Evolutionary conservation across 202 grass and related monocot genomes (phyloP), one percentile per base, ranked within the genome.

Genomic region (Hordeum pubiflorum): DNA sequence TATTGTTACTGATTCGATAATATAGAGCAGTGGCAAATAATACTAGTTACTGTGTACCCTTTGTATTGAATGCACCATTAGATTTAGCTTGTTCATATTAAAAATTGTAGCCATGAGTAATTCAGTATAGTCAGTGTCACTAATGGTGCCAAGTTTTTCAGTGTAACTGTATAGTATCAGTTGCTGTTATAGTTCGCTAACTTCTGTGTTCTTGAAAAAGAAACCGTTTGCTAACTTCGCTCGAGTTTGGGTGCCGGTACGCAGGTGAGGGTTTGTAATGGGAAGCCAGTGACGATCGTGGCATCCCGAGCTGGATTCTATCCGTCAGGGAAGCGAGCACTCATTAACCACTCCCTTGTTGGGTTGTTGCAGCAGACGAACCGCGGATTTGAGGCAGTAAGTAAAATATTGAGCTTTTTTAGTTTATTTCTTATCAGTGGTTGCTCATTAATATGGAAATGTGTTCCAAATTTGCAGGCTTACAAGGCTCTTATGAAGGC

Each of bases 401-500:
- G 90, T 79, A 11, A 34, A 66, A 80, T 44, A 56, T 27, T 33
- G 11, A 84, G 24, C 7, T 83, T 38, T 18, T 71, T 11, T 69
- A 14, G 9, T 15, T 5, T 78, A 29, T 69, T 69, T 78, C 18
- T 52, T 66, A 26, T 50, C 18, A 63, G 43, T 6, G 22, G 7
- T 23, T 78, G 22, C 64, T 82, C 63, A 72, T 82, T 70, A n/a
- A 71, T 67, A 67, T 77, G 63, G 69, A 21, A 72, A 63, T 14
- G 10, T 17, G 27, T 81, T 62, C 74, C 72, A 21, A 54, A 73
- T 84, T 58, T 84, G 63, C 75, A 98, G 95, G 95, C 95, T 79
- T 98, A 98, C 82, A 98, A 90, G 69, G 63, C 95, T 75, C 88
- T 98, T 68, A 93, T 93, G 92, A 98, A 95, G 89, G 88, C 90